A percentile compares a stretch with the other conserved stretches of the same genome.
These are phyloP conservation scores for Wickerhamomyces strasburgensis DNA, from an alignment of 805 yeast species.

Conservation along the genomic window DNA sequence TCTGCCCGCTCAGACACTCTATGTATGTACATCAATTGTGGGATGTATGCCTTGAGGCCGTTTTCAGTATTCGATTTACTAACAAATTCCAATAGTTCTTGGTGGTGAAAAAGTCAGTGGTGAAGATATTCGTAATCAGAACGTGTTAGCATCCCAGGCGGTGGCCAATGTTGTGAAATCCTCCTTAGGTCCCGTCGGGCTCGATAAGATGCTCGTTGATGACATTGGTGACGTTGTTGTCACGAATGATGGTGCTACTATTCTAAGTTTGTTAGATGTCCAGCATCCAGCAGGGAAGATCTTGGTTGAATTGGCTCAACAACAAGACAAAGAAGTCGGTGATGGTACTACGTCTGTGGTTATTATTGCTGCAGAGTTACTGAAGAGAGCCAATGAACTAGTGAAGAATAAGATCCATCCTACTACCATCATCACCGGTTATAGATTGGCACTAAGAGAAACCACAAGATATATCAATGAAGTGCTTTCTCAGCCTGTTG, in stretches of 20 bases:
- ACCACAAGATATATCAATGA: constrained; percentile 80
- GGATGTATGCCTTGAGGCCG: too few species aligned
- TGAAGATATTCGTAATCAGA: constrained; percentile 93
- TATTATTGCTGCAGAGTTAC: constrained; percentile 87
- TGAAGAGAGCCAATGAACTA: constrained; percentile 88
- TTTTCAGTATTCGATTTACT: constrained; percentile 6
- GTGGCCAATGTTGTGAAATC: constrained; percentile 97
- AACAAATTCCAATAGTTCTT: constrained; percentile 43
- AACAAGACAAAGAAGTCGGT: constrained; percentile 98
- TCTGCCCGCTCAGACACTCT: constrained; percentile 87
- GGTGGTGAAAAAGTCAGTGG: constrained; percentile 97
- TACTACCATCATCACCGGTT: constrained; percentile 95
- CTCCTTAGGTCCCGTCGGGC: constrained; percentile 96
- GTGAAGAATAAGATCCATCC: constrained; percentile 95
- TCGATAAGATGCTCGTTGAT: constrained; percentile 97
- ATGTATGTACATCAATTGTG: constrained; percentile 48
- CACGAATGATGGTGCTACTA: constrained; percentile 98
- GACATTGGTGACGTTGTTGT: constrained; percentile 99
- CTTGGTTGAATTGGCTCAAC: constrained; percentile 94
- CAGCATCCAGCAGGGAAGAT: constrained; percentile 99
- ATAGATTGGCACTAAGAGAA: constrained; percentile 87
- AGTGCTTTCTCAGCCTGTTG: constrained; percentile 77
- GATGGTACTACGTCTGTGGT: constrained; percentile 98
- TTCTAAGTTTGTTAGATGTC: constrained; percentile 82
- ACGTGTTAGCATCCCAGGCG: constrained; percentile 95